These are phyloP conservation scores for Petunia axillaris DNA, from an alignment of 257 asterid genomes.

Conservation along the genomic window DNA sequence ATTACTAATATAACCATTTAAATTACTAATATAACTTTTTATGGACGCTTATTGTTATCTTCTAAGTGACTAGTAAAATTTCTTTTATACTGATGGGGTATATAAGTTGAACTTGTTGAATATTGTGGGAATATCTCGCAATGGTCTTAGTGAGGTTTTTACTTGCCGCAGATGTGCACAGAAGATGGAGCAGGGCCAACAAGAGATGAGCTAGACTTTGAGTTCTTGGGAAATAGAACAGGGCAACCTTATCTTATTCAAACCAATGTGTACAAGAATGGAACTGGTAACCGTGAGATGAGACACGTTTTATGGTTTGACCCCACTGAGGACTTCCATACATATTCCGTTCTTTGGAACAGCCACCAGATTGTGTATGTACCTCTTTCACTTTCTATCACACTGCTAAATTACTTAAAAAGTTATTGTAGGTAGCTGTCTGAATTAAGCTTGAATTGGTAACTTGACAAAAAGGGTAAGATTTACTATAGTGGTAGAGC, in stretches of 20 bases:
- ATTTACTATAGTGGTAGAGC: no score
- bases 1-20: background rate
- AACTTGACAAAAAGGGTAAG: no score
- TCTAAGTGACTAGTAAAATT: background rate
- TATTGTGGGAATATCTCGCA: background rate
- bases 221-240: constrained; percentile 90
- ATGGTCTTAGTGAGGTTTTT: background rate
- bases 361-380: constrained; percentile 73
- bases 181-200: constrained; percentile 82
- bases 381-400: background rate
- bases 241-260: constrained; percentile 89
- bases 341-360: constrained; percentile 88
- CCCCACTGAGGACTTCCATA: constrained; percentile 80
- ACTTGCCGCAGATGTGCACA: constrained; percentile 70
- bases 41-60: background rate
- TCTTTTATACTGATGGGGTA: background rate
- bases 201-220: constrained; percentile 93
- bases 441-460: no score
- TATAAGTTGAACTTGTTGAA: background rate
- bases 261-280: constrained; percentile 88
- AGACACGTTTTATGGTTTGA: constrained; percentile 91
- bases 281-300: constrained; percentile 91
- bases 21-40: background rate
- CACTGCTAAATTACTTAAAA: background rate
- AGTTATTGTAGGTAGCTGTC: no score